Conservation (phyloP, 495 filamentous ascomycete genomes). For the Aspergillus leporis region DNA sequence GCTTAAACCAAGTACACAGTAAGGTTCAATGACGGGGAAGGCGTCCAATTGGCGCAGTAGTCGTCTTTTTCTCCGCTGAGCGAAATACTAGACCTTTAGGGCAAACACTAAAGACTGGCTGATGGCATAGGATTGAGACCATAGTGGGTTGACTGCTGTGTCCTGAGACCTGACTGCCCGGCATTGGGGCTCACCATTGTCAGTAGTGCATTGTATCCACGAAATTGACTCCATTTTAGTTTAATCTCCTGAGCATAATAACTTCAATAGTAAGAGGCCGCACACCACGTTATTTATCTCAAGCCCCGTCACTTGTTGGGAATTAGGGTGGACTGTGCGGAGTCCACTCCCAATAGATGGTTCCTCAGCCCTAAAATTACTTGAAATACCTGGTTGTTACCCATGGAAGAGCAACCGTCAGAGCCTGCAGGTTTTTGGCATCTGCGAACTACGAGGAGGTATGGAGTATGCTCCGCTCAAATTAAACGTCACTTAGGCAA, state of each 20-base stretch:
- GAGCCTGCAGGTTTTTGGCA: not conserved
- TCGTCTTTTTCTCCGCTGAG: not conserved
- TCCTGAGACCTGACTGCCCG: no score
- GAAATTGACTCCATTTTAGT: not conserved
- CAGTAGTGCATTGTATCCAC: not conserved
- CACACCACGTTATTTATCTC: not conserved
- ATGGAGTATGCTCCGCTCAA: not conserved
- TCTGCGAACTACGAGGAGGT: not conserved
- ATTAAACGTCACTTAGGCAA: not conserved
- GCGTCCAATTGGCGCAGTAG: not conserved
- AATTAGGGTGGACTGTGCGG: no score
- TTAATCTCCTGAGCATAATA: not conserved
- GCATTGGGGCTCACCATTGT: not conserved
- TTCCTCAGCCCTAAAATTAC: not conserved
- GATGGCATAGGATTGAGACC: not conserved
- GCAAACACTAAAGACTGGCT: not conserved
- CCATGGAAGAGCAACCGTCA: not conserved
- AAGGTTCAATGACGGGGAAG: not conserved
- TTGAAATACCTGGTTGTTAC: not conserved
- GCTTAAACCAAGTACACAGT: constrained; percentile 1
- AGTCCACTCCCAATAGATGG: not conserved
- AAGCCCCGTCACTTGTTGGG: not conserved
- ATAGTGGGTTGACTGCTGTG: constrained; percentile 1
- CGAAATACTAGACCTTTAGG: not conserved
- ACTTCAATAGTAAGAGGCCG: not conserved